phyloP scores from a whole-genome alignment of 1,284 basidiomycete genomes.

The Thelephora terrestris region DNA sequence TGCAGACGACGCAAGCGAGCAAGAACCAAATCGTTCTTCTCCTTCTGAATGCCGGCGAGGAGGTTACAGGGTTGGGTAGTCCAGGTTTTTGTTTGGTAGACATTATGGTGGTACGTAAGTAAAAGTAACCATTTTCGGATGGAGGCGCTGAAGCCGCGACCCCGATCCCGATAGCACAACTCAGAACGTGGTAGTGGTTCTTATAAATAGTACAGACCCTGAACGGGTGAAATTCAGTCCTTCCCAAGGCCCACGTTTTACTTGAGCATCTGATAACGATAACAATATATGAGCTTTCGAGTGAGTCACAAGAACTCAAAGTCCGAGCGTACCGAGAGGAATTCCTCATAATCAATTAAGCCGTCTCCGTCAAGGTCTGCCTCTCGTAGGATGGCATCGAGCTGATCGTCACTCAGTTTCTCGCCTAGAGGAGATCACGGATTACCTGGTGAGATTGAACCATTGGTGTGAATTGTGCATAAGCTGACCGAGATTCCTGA shows the following conservation, averaged over 20 bases:
- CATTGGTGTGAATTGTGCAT: background rate
- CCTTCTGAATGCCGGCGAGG: background rate
- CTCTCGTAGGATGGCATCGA: background rate
- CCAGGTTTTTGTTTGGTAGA: background rate
- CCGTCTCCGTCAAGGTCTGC: background rate
- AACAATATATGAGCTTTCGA: background rate
- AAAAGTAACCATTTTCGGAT: too few species aligned
- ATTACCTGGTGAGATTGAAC: background rate
- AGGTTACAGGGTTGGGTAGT: background rate
- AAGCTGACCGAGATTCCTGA: constrained; percentile 31
- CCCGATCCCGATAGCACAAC: too few species aligned
- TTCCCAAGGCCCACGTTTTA: too few species aligned
- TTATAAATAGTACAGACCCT: too few species aligned
- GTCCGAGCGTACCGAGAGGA: background rate
- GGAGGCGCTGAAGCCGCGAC: too few species aligned
- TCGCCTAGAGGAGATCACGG: background rate
- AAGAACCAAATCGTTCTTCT: background rate
- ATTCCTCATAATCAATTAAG: background rate
- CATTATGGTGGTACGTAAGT: background rate
- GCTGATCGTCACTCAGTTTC: background rate
- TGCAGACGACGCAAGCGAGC: background rate
- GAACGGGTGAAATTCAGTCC: too few species aligned
- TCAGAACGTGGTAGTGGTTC: too few species aligned
- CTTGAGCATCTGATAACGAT: background rate
- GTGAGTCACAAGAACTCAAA: background rate